Evolutionary conservation across 768 basidiomycete genomes (phyloP).

Genomic region (Mycena epipterygia): DNA sequence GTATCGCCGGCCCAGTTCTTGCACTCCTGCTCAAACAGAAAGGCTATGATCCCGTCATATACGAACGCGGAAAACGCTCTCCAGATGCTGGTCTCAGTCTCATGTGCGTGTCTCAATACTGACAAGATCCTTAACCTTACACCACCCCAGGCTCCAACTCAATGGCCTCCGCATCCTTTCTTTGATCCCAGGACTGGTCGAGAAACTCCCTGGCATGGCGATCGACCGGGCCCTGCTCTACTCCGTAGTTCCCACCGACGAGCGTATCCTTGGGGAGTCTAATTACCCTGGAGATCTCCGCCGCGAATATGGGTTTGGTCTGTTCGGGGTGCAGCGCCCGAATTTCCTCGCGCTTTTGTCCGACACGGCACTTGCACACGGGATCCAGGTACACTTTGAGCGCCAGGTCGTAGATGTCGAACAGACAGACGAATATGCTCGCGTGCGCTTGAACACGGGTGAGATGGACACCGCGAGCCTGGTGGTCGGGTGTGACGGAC

Average conservation of each 20-base stretch:
- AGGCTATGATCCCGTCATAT: constrained; percentile 54
- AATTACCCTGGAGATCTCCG: constrained; percentile 39
- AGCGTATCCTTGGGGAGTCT: constrained; percentile 43
- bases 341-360: constrained; percentile 48
- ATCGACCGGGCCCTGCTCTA: constrained; percentile 29
- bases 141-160: constrained; percentile 40
- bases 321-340: constrained; percentile 49
- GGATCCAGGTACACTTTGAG: constrained; percentile 50
- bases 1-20: constrained; percentile 56
- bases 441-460: constrained; percentile 53
- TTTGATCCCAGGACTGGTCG: constrained; percentile 44
- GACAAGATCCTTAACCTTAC: neutral
- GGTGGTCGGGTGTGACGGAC: constrained; percentile 60
- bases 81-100: constrained; percentile 48
- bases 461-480: constrained; percentile 51
- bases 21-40: constrained; percentile 53
- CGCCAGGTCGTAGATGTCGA: constrained; percentile 48
- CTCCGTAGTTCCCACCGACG: constrained; percentile 42
- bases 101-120: constrained; percentile 37
- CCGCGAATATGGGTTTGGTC: constrained; percentile 39
- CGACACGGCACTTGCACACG: constrained; percentile 46
- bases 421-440: constrained; percentile 45
- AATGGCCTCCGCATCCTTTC: constrained; percentile 45
- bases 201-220: constrained; percentile 39
- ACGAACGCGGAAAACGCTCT: constrained; percentile 43